Base-by-base conservation (phyloP, 2,329 filamentous ascomycete species). In the Microsporum canis region DNA sequence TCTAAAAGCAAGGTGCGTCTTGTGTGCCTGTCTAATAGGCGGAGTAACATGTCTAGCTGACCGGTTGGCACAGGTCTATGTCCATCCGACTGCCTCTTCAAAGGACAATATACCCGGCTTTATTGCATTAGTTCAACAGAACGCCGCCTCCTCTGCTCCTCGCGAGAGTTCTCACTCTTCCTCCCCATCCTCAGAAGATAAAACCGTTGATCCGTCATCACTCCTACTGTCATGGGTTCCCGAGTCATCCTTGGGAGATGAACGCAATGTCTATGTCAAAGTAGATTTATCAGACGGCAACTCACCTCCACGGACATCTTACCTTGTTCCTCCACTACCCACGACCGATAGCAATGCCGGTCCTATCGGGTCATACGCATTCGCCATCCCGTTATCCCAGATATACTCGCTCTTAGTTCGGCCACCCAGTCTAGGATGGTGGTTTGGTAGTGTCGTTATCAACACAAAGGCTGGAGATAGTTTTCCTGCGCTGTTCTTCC, bases 71-170 rank as follows among this genome's bases (percentile, higher is more conserved):
- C 68, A 91, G 87, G 94, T 99, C 72, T 99, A 97, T 72, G 87
- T 99, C 49, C 94, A 99, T 73, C 94, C 94, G 0, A 91, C 91
- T 0, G 88, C 92, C 0, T 95, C 90, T 0, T 83, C 91, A 61
- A 96, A 91, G 77, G 94, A 99, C 78, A 99, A 99, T 67, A 95
- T 99, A 61, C 80, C 90, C 3, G 94, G 94, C 53, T 99, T 94
- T 72, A 86, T 99, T 67, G 92, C 94, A 17, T 81, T 99, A 1
- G 80, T 99, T 12, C 90, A 99, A 73, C 92, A 99, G 72, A 96
- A 95, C 0, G 57, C 66, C 3, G 60, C 65, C 12, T 43, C 72
- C 77, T 5, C 56, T 71, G 65, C 56, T 66, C 66, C 36, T 70
- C 68, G 34, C 63, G 69, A 61, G 64, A 67, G 63, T 62, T 66